A percentile compares a stretch with the other conserved stretches of the same genome.
Conservation (phyloP, 163 green algal species). For the Scenedesmus sp. region DNA sequence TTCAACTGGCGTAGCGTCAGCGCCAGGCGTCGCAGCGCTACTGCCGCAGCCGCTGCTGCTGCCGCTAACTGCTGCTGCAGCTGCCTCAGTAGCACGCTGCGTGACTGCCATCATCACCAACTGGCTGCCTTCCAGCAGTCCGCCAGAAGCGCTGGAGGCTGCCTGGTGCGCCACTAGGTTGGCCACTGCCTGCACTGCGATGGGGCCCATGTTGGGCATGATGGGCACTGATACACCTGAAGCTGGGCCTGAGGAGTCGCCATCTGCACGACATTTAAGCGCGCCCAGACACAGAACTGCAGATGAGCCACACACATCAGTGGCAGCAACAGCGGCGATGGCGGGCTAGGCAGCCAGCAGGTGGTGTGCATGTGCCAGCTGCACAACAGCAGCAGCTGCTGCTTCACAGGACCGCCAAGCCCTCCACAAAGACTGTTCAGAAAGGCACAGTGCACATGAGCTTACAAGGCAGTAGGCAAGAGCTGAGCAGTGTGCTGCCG, state of each 20-base stretch:
- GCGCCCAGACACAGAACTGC: neutral
- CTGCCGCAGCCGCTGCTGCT: neutral
- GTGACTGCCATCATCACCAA: slow-evolving; percentile 51
- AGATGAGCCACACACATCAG: neutral
- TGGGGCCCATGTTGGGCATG: slow-evolving; percentile 57
- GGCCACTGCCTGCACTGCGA: slow-evolving; percentile 63
- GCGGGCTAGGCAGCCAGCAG: too few relatives aligned
- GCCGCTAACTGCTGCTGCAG: neutral
- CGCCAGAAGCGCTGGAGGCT: neutral
- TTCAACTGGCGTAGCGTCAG: neutral
- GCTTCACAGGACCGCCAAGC: neutral
- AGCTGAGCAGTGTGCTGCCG: neutral
- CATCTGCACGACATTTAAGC: neutral
- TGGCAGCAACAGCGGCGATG: neutral
- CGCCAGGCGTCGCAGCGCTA: neutral
- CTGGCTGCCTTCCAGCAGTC: slow-evolving; percentile 60
- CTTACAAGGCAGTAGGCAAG: too few relatives aligned
- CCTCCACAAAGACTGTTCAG: too few relatives aligned
- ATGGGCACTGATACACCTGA: slow-evolving; percentile 58
- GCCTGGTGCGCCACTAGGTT: slow-evolving; percentile 58
- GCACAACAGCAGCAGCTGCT: neutral
- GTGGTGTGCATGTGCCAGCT: neutral
- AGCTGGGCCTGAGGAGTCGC: neutral
- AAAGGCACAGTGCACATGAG: too few relatives aligned
- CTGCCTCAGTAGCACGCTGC: neutral